Evolutionary conservation across 2,329 filamentous ascomycete species (phyloP).

Genomic region (Aspergillus thermomutatus): DNA sequence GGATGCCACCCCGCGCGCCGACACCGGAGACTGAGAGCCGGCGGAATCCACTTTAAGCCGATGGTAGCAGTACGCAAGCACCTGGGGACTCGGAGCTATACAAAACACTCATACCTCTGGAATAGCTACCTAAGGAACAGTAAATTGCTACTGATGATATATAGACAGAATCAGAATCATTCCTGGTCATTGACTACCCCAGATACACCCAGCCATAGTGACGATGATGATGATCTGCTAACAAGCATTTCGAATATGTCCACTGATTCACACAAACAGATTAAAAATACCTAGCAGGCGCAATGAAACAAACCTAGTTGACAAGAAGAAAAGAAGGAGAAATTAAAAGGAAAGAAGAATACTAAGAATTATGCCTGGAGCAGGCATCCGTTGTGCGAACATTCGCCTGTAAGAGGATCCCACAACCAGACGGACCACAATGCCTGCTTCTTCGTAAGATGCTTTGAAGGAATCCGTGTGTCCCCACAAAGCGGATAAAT

Average conservation of each 20-base stretch:
- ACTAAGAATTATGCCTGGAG: constrained; percentile 1
- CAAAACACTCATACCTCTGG: not conserved
- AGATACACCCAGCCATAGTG: not conserved
- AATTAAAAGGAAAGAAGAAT: constrained; percentile 4
- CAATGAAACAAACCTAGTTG: constrained; percentile 7
- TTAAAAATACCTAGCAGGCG: constrained; percentile 14
- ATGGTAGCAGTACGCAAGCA: not conserved
- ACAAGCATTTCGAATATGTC: not conserved
- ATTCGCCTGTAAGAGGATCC: constrained; percentile 4
- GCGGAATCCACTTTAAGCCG: not conserved
- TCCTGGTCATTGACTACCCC: not conserved
- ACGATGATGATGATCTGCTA: not conserved
- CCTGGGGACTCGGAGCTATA: not conserved
- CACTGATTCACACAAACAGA: constrained; percentile 10
- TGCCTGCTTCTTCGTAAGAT: not conserved
- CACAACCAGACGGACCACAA: not conserved
- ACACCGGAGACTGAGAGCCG: constrained; percentile 20
- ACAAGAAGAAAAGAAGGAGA: constrained; percentile 7
- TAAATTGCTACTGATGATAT: not conserved
- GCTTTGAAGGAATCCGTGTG: not conserved
- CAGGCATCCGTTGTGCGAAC: constrained; percentile 2
- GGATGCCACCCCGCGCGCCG: constrained; percentile 23
- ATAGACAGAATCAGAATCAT: not conserved
- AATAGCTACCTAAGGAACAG: not conserved
- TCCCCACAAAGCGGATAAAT: constrained; percentile 7